phyloP scores from a whole-genome alignment of 2,329 filamentous ascomycete genomes.

The Pseudogymnoascus pannorum region DNA sequence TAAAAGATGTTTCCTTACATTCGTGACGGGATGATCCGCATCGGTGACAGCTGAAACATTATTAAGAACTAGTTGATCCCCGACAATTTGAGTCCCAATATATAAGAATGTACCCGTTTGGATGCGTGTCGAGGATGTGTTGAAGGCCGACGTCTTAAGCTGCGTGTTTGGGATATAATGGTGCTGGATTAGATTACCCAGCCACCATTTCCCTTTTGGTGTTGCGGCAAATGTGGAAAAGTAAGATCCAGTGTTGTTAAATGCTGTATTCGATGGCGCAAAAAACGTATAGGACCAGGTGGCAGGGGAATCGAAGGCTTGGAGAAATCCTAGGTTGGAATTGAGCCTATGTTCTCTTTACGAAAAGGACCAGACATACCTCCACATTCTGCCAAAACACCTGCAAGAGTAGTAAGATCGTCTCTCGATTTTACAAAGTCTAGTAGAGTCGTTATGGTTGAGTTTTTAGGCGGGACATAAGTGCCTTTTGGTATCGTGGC shows the following conservation, averaged over 20 bases:
- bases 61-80: slow-evolving; percentile 20
- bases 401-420: slow-evolving; percentile 15
- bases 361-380: slow-evolving; percentile 8
- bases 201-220: slow-evolving; percentile 26
- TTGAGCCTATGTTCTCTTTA: neutral
- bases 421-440: slow-evolving; percentile 15
- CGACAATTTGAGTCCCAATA: slow-evolving; percentile 19
- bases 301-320: slow-evolving; percentile 25
- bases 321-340: slow-evolving; percentile 21
- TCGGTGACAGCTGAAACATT: slow-evolving; percentile 18
- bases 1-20: slow-evolving; percentile 14
- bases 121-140: slow-evolving; percentile 19
- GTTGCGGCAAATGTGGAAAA: slow-evolving; percentile 23
- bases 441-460: slow-evolving; percentile 11
- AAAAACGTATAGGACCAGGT: slow-evolving; percentile 29
- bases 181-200: slow-evolving; percentile 23
- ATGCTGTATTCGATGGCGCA: slow-evolving; percentile 27
- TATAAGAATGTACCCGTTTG: slow-evolving; percentile 25
- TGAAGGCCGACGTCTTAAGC: slow-evolving; percentile 19
- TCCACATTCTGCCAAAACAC: slow-evolving; percentile 13
- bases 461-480: slow-evolving; percentile 10
- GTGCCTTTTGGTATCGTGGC: slow-evolving; percentile 4
- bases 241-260: slow-evolving; percentile 26
- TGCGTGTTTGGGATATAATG: slow-evolving; percentile 22
- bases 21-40: slow-evolving; percentile 16